Evolutionary conservation across 495 filamentous ascomycete species (phyloP), one percentile per base, ranked within the genome.

Genomic region (Daldinia caldariorum): DNA sequence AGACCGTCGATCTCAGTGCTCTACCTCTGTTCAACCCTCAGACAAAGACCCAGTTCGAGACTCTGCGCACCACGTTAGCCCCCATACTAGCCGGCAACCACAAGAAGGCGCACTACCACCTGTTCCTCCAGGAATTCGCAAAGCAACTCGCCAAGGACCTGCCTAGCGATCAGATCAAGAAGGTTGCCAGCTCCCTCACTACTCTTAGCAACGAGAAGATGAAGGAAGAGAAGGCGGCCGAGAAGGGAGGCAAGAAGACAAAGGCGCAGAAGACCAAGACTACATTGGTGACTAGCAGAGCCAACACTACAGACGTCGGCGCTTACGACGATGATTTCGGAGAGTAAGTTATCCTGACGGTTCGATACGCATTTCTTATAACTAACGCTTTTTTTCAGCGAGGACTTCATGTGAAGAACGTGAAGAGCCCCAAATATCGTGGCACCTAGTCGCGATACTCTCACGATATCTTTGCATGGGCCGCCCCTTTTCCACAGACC

Each of bases 181-280:
- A 97, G 85, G 87, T 97, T 63, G 87, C 93, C 3, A 94, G 89
- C 81, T 86, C 87, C 32, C 79, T 98, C 75, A 94, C 93, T 20
- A 89, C 91, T 10, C 83, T 97, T 54, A 85, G 92, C 73, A 99
- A 99, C 75, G 96, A 99, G 87, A 97, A 95, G 87, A 92, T 97
- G 92, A 96, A 92, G 84, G 95, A 97, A 81, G 96, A 99, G 88
- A 97, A 97, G 84, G 87, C 89, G 12, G 89, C 92, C 3, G 94
- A 97, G 70, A 98, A 97, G 85, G 91, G 92, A 26, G 92, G 89
- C 67, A 98, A 97, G 90, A 99, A 98, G 87, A 90, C 83, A 66
- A 97, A 97, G 85, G 92, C 92, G 9, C 91, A 91, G 45, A 97
- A 97, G 88, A 94, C 91, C 14, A 99, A 99, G 89, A 86, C 91